Conservation (phyloP, 192 early-diverging fungal genomes). For the Backusella mclennaniae region DNA sequence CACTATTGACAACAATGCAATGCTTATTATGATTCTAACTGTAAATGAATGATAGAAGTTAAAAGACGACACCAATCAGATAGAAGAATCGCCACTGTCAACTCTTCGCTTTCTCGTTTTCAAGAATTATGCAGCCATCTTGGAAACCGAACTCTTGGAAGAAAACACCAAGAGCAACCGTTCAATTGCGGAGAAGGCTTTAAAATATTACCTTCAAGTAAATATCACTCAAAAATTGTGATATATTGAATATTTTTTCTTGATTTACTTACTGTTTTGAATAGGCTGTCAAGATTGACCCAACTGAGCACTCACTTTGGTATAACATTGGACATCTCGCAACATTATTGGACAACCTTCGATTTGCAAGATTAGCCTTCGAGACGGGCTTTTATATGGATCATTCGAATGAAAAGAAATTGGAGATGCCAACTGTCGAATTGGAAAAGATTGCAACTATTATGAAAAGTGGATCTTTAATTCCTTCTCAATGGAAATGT, state of each 20-base stretch:
- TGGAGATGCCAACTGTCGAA: neutral
- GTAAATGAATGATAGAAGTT: neutral
- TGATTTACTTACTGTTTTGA: neutral
- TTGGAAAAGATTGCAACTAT: neutral
- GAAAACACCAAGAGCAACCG: neutral
- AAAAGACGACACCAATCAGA: conserved; percentile 1
- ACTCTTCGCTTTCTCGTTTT: conserved; percentile 49
- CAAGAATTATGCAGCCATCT: conserved; percentile 49
- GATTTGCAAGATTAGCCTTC: conserved; percentile 33
- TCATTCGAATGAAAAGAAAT: neutral
- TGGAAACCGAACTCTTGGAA: conserved; percentile 36
- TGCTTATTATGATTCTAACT: neutral
- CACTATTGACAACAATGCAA: neutral
- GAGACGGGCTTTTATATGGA: conserved; percentile 25
- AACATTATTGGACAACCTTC: neutral
- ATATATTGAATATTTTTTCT: neutral
- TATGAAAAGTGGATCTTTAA: neutral
- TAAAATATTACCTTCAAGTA: conserved; percentile 49
- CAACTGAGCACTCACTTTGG: conserved; percentile 31
- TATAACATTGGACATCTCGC: conserved; percentile 31
- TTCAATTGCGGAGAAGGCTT: conserved; percentile 18
- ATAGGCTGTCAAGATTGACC: conserved; percentile 32
- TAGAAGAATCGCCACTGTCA: conserved; percentile 30
- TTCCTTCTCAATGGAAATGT: conserved; percentile 34
- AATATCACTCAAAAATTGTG: neutral